Conservation (phyloP, 179 eudicot genomes). For the Silene coronaria region DNA sequence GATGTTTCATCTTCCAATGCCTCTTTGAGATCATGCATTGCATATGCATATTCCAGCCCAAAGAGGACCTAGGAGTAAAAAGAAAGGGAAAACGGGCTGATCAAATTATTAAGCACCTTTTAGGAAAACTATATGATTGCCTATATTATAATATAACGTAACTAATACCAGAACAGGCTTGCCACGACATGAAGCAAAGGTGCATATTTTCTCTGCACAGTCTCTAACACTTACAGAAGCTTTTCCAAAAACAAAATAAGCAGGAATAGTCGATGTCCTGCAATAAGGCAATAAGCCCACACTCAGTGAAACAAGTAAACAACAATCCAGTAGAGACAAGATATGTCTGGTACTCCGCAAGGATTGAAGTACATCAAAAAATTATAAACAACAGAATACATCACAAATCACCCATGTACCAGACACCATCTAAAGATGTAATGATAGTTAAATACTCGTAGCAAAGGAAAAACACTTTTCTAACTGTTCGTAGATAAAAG, state of each 20-base stretch:
- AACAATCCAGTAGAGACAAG: not conserved
- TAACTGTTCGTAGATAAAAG: not conserved
- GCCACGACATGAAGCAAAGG: conserved; percentile 30
- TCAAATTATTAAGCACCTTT: conserved; percentile 4
- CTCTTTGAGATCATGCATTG: conserved; percentile 51
- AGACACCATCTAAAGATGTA: not conserved
- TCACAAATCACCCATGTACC: not conserved
- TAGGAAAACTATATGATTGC: not conserved
- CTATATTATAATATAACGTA: conserved; percentile 1
- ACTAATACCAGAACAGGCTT: conserved; percentile 65
- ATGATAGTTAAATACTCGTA: too few species aligned
- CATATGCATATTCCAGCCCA: conserved; percentile 77
- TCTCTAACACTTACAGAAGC: conserved; percentile 42
- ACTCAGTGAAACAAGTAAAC: conserved; percentile 10
- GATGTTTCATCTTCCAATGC: conserved; percentile 31
- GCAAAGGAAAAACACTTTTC: not conserved
- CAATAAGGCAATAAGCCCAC: conserved; percentile 19
- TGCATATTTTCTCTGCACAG: conserved; percentile 45
- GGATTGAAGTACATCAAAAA: too few species aligned
- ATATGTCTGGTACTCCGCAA: not conserved
- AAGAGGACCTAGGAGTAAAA: conserved; percentile 52
- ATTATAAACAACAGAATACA: not conserved
- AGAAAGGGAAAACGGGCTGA: not conserved
- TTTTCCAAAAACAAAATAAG: conserved; percentile 72
- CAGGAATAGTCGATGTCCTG: conserved; percentile 86